phyloP scores from a whole-genome alignment of 2,329 filamentous ascomycete genomes.

The Calonectria pauciramosa region DNA sequence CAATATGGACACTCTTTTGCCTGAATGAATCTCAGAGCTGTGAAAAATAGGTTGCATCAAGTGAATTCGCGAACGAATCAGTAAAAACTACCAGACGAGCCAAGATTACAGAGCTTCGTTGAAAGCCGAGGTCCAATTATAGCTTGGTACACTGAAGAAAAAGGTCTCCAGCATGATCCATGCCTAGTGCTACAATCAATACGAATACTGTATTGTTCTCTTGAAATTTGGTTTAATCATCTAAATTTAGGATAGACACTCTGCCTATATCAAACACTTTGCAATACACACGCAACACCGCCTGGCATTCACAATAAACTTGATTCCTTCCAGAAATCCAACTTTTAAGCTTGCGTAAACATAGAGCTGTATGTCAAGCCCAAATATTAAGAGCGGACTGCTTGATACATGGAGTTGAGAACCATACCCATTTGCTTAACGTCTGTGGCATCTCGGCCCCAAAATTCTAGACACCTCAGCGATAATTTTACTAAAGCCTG shows the following conservation, averaged over 20 bases:
- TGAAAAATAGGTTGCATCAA: not conserved
- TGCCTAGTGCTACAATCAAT: too few species aligned
- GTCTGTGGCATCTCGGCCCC: slow-evolving; percentile 16
- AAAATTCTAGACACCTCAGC: not conserved
- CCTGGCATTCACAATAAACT: too few species aligned
- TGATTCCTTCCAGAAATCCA: too few species aligned
- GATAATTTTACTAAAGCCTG: not conserved
- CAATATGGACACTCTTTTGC: not conserved
- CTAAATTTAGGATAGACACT: not conserved
- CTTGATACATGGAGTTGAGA: slow-evolving; percentile 13
- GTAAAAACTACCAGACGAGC: not conserved
- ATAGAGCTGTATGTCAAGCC: not conserved
- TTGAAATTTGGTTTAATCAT: not conserved
- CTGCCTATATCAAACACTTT: not conserved
- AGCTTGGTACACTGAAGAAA: too few species aligned
- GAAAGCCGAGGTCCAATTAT: too few species aligned
- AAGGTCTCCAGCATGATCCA: too few species aligned
- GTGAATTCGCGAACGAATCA: not conserved
- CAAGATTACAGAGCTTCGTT: not conserved
- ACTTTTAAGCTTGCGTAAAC: not conserved
- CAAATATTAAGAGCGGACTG: slow-evolving; percentile 17
- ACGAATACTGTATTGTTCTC: not conserved
- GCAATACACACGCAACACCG: too few species aligned
- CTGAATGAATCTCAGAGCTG: not conserved
- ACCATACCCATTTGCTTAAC: slow-evolving; percentile 7